Base-by-base conservation (phyloP, 2,329 filamentous ascomycete genomes). In the Aspergillus tamarii region DNA sequence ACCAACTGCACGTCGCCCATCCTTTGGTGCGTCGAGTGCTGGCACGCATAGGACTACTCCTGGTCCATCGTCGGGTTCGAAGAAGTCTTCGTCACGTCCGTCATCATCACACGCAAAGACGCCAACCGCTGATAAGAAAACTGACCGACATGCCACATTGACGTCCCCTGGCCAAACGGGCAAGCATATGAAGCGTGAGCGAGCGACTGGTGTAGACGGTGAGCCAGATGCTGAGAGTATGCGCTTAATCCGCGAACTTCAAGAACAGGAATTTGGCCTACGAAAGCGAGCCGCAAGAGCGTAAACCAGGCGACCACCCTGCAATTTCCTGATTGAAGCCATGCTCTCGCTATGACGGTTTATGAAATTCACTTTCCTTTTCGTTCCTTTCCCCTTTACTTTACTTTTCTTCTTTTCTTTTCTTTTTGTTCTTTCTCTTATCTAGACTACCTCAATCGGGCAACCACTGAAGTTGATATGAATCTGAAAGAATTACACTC, bases 181-280 rank as follows among this genome's bases (percentile, higher is more conserved):
- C 61, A 77, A 76, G 64, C 70, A 68, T 59, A 48, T 60, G 26
- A 76, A 76, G 54, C 69, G 72, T 50, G 70, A 75, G 8, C 70
- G 69, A 48, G 46, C 61, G 34, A 68, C 66, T 45, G 67, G 70
- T 41, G 57, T 66, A n/a, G 74, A 78, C 21, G 70, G 72, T 32
- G 75, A 75, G 26, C 70, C 75, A 10, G 80, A 82, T 66, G 74
- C 76, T 9, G 80, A 82, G 61, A 82, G 78, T 58, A 66, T 82
- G 65, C 77, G 75, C 57, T 66, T 82, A 54, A 82, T 82, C 55
- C 76, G 78, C 62, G 78, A 81, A 69, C 66, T 82, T 36, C 80
- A 82, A 63, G 80, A 81, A 66, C 76, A 80, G 61, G 80, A 82
- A 30, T 81, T 81, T 59, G 78, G 80, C 26, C 70, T 82, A 57